Base-by-base conservation (phyloP, 2,329 filamentous ascomycete genomes). In the Xylaria arbuscula region DNA sequence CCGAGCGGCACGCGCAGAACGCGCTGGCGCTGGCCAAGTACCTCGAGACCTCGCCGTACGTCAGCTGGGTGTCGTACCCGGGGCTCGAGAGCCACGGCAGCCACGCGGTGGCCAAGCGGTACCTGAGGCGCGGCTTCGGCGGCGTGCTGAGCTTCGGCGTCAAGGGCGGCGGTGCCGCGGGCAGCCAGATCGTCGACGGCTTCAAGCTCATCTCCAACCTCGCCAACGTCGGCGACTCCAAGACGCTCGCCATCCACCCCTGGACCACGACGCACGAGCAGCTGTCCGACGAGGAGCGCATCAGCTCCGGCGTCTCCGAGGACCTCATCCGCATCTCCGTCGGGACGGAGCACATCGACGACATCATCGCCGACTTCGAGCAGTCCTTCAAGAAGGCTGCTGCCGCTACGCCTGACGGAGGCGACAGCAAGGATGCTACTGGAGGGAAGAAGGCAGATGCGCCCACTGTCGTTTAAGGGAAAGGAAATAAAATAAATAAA, bases 251-350 rank as follows among this genome's bases (percentile, higher is more conserved):
- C 28, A 97, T 98, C 75, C 94, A 98, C 81, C 95, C 95, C 24
- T 97, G 94, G 93, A 92, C 90, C 6, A 98, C 95, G 2, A 98
- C 95, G 2, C 95, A 98, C 80, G 92, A 97, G 84, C 95, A 98
- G 83, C 86, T 98, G 66, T 89, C 85, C 28, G 87, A 89, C 7
- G 87, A 94, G 78, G 95, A 98, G 85, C 93, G 90, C 82, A 79
- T 86, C 60, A 89, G 84, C 78, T 95, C 93, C 24, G 95, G 95
- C 75, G 93, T 96, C 11, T 96, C 93, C 17, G 90, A 92, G 86
- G 95, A 97, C 77, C 89, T 94, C 47, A 97, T 98, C 81, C 92
- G 95, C 71, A 96, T 98, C 77, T 98, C 94, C 0, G 94, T 98
- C 67, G 95, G 95, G 61, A 97, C 92, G 0, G 95, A 98, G 83